phyloP scores from a whole-genome alignment of 2,329 filamentous ascomycete species.

The Penicillium hordei region DNA sequence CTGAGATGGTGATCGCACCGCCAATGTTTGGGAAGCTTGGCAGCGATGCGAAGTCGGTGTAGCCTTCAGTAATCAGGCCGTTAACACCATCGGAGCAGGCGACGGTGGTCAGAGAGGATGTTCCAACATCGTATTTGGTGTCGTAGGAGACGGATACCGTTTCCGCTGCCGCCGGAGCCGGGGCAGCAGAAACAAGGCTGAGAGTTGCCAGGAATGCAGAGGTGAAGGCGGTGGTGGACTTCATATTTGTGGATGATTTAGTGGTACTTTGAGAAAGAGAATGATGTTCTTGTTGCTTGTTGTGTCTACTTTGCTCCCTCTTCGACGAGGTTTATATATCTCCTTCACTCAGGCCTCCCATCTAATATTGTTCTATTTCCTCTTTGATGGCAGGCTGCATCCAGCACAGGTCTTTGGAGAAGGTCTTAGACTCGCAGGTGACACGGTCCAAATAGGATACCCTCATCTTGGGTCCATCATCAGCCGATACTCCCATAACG shows the following conservation, averaged over 20 bases:
- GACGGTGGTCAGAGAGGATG: slow-evolving; percentile 57
- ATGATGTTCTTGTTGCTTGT: background rate
- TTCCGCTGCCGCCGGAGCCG: slow-evolving; percentile 17
- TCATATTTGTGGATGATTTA: slow-evolving; percentile 23
- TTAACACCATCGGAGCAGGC: slow-evolving; percentile 40
- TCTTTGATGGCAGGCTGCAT: slow-evolving; percentile 3
- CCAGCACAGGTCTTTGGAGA: slow-evolving; percentile 20
- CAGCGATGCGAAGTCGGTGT: slow-evolving; percentile 45
- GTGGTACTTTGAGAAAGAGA: background rate
- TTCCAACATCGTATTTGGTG: slow-evolving; percentile 64
- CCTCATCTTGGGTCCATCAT: background rate
- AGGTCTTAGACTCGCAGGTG: slow-evolving; percentile 21
- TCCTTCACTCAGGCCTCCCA: background rate
- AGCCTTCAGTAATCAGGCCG: slow-evolving; percentile 36
- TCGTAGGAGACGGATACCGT: slow-evolving; percentile 66
- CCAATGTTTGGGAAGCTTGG: slow-evolving; percentile 52
- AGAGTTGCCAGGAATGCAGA: slow-evolving; percentile 25
- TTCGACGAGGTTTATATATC: slow-evolving; percentile 16
- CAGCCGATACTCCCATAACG: background rate
- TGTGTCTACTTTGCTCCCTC: background rate
- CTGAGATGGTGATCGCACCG: slow-evolving; percentile 48
- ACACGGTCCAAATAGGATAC: slow-evolving; percentile 1
- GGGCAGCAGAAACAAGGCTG: slow-evolving; percentile 25
- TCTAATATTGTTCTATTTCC: slow-evolving; percentile 13
- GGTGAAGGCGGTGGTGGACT: slow-evolving; percentile 21